Conservation (phyloP, 2,329 filamentous ascomycete genomes). For the Metarhizium humberi region DNA sequence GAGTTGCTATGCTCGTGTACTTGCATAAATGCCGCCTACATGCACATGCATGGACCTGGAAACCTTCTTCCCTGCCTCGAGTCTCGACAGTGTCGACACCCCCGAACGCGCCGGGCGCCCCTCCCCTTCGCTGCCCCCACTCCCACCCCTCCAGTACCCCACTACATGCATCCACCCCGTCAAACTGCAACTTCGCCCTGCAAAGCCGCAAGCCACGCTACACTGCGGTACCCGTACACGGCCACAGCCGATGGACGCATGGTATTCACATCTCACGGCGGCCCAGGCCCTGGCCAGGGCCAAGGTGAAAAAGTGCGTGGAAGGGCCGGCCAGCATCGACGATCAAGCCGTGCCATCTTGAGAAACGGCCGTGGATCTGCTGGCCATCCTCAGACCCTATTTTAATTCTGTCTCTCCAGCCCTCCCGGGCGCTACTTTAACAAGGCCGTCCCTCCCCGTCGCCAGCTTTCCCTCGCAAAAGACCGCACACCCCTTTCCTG, state of each 20-base stretch:
- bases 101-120: too few species aligned
- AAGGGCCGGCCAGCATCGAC: slow-evolving; percentile 5
- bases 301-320: background rate
- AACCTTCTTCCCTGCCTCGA: background rate
- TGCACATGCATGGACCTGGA: background rate
- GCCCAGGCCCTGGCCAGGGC: too few species aligned
- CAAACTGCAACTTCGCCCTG: slow-evolving; percentile 5
- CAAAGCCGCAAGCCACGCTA: slow-evolving; percentile 1
- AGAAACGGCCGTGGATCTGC: slow-evolving; percentile 5
- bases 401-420: slow-evolving; percentile 1
- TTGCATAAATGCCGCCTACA: slow-evolving; percentile 2
- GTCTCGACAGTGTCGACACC: too few species aligned
- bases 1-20: slow-evolving; percentile 2
- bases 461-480: background rate
- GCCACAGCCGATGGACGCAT: slow-evolving; percentile 10
- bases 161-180: background rate
- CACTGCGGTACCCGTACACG: slow-evolving; percentile 4
- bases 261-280: background rate
- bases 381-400: slow-evolving; percentile 4
- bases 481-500: background rate
- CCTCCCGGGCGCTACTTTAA: slow-evolving; percentile 5
- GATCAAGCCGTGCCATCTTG: slow-evolving; percentile 5
- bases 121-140: background rate
- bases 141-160: background rate
- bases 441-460: slow-evolving; percentile 3